Evolutionary conservation across 352 stramenopile species (phyloP).

Genomic region (Phytophthora constricta): DNA sequence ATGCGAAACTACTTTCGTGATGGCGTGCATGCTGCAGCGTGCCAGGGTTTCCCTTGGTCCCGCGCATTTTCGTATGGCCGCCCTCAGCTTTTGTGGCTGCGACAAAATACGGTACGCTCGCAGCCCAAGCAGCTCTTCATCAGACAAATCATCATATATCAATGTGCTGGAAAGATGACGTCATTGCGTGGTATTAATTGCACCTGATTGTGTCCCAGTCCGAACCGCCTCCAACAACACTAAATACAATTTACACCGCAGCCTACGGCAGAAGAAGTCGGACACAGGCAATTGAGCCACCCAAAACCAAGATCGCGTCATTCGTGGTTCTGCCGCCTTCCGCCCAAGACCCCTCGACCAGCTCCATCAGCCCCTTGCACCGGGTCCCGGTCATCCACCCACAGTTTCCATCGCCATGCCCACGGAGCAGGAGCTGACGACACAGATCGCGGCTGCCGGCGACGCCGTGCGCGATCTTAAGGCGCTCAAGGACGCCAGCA

Average conservation of each 20-base stretch:
- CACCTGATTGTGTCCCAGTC: neutral
- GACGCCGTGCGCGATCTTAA: conserved; percentile 81
- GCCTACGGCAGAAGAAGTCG: no score
- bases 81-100: neutral
- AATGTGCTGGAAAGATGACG: no score
- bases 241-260: neutral
- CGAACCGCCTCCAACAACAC: neutral
- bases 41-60: no score
- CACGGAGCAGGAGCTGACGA: conserved; percentile 62
- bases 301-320: conserved; percentile 28
- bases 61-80: neutral
- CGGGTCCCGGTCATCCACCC: neutral
- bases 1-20: no score
- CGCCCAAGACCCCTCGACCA: conserved; percentile 15
- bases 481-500: conserved; percentile 52
- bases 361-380: no score
- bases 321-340: conserved; percentile 40
- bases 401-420: conserved; percentile 29
- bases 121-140: neutral
- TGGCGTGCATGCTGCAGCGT: no score
- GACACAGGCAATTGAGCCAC: no score
- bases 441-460: conserved; percentile 70
- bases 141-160: neutral
- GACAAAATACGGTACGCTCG: neutral
- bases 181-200: no score